A percentile compares a stretch with the other conserved stretches of the same genome.
Evolutionary conservation across 371 early-diverging fungal genomes (phyloP).

Genomic region (Actinomortierella ambigua): DNA sequence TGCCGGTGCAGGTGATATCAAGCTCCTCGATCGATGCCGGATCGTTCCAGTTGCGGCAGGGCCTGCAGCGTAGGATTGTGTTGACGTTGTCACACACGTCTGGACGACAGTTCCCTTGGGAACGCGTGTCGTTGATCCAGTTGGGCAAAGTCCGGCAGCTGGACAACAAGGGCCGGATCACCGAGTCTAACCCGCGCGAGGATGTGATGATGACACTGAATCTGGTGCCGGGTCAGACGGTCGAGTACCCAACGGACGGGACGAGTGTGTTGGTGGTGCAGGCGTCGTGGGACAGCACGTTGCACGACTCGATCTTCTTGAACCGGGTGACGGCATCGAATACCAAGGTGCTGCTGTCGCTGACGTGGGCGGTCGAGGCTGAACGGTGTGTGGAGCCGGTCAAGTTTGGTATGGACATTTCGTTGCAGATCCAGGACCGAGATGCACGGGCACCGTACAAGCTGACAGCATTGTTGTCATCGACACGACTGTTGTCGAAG

Average conservation of each 20-base stretch:
- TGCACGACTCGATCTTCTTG: conserved; percentile 75
- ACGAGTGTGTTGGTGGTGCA: conserved; percentile 63
- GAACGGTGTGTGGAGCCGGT: conserved; percentile 63
- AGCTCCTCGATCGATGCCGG: conserved; percentile 61
- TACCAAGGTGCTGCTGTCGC: conserved; percentile 61
- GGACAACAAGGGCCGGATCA: conserved; percentile 67
- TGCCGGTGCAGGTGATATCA: conserved; percentile 68
- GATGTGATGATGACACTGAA: conserved; percentile 59
- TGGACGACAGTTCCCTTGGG: conserved; percentile 74
- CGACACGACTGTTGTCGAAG: conserved; percentile 48
- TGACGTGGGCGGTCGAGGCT: conserved; percentile 65
- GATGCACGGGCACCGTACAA: conserved; percentile 56
- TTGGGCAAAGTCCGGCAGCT: conserved; percentile 71
- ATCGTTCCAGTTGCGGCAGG: conserved; percentile 80
- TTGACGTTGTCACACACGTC: conserved; percentile 77
- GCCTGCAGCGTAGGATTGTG: conserved; percentile 80
- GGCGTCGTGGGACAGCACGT: conserved; percentile 85
- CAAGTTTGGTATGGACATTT: conserved; percentile 68
- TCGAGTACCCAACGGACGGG: conserved; percentile 61
- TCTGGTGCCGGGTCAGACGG: conserved; percentile 53
- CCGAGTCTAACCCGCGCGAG: conserved; percentile 55
- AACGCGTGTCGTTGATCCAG: conserved; percentile 54
- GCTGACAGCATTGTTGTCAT: conserved; percentile 45
- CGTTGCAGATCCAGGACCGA: conserved; percentile 65
- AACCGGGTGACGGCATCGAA: conserved; percentile 70